Base-by-base conservation (phyloP, 129 eudicot genomes). In the Rutidosis leptorrhynchoides region DNA sequence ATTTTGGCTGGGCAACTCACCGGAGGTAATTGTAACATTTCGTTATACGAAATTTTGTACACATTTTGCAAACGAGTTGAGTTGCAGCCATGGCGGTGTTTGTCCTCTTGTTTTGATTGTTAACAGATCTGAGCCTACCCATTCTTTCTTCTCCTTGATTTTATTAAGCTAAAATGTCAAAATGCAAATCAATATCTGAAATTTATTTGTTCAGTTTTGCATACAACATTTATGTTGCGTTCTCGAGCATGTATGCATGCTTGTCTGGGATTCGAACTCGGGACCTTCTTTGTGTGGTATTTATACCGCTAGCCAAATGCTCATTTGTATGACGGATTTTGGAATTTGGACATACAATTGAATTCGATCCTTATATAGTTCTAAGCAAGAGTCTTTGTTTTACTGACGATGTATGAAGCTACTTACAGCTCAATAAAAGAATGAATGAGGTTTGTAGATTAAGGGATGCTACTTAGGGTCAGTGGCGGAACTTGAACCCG, bases 71-170 rank as follows among this genome's bases (percentile, higher is more conserved):
- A 19, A 11, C 71, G 71, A 70, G 35, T 45, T 40, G 49, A 33
- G 74, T 29, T 60, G 84, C 81, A 71, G 79, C 78, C 78, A 66
- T 75, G 84, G 75, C 72, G 81, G 81, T 40, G 59, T 46, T 54
- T 15, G 23, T 33, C 68, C 58, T 40, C 57, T 27, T 56, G 62
- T 22, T 62, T 74, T 61, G 70, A 57, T 57, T 65, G 29, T 26
- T 37, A 55, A 42, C 72, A 20, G 33, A 74, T 74, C 73, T 56
- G 73, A 40, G 46, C 16, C 46, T 40, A 6, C 46, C 2, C n/a
- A 12, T 40, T 12, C 2, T 12, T 40, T 11, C 10, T 37, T 37
- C 12, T 6, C 45, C 16, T 35, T 37, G 16, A n/a, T n/a, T 37
- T 10, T 11, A 0, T 11, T 37, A 40, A 3, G 46, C 46, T 40